phyloP scores from a whole-genome alignment of 176 grass and related monocot species.

The Puya raimondii region DNA sequence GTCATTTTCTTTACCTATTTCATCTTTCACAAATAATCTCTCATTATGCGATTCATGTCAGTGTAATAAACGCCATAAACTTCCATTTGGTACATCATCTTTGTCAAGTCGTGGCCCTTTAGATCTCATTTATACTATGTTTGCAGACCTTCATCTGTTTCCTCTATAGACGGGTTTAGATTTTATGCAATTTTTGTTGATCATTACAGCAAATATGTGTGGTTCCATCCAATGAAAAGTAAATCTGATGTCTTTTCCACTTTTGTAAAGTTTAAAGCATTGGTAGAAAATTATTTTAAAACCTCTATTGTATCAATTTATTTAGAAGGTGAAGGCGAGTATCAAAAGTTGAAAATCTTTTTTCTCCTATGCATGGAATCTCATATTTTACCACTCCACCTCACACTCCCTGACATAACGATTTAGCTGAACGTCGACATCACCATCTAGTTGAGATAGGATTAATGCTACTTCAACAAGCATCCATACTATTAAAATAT shows the following conservation, averaged over 20 bases:
- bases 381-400: no score
- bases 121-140: neutral
- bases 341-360: neutral
- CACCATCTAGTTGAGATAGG: no score
- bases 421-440: no score
- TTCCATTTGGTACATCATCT: neutral
- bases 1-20: no score
- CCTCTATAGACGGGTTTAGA: neutral
- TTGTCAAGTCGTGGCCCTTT: neutral
- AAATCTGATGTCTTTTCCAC: neutral
- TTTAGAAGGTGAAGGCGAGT: neutral
- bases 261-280: neutral
- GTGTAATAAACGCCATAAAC: no score
- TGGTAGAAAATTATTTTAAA: neutral
- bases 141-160: neutral
- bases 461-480: no score
- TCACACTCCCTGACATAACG: no score
- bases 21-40: no score
- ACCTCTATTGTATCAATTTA: no score
- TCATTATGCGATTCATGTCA: no score
- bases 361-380: no score
- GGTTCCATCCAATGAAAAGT: neutral
- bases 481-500: no score
- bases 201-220: neutral
- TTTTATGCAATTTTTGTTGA: neutral